Conservation (phyloP, 2,329 filamentous ascomycete genomes). For the Monosporascus sp. region DNA sequence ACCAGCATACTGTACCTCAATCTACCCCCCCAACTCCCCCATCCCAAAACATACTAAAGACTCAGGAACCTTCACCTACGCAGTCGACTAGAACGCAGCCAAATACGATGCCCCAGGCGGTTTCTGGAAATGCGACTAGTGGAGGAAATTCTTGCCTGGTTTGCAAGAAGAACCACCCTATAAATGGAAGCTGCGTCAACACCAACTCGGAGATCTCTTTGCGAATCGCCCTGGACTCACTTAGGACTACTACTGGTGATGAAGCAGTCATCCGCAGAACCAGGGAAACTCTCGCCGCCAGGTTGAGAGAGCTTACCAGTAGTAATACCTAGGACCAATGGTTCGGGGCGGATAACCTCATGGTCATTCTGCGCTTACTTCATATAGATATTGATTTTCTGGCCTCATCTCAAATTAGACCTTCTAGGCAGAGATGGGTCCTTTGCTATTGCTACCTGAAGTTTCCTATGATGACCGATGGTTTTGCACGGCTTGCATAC, state of each 20-base stretch:
- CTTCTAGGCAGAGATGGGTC: neutral
- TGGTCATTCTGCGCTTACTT: neutral
- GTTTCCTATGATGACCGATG: neutral
- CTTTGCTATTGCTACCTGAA: neutral
- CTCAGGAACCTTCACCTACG: neutral
- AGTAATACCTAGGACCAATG: neutral
- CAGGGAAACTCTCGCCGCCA: constrained; percentile 5
- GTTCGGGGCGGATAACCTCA: neutral
- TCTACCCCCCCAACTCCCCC: neutral
- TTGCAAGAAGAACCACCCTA: constrained; percentile 11
- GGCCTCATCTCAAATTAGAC: neutral
- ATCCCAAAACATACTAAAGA: neutral
- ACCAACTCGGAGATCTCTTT: constrained; percentile 20
- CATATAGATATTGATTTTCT: neutral
- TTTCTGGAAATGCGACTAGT: constrained; percentile 5
- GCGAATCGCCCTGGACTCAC: constrained; percentile 22
- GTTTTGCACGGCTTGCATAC: neutral
- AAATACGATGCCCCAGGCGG: constrained; percentile 1
- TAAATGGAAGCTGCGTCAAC: constrained; percentile 15
- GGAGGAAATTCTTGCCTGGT: constrained; percentile 13
- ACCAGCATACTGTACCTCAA: neutral
- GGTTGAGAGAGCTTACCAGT: constrained; percentile 9
- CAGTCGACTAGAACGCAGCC: constrained; percentile 3
- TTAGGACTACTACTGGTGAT: constrained; percentile 11
- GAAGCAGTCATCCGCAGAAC: neutral